These are phyloP conservation scores for Cymbopogon citratus DNA, from an alignment of 176 grass and related monocot species.

Conservation along the genomic window DNA sequence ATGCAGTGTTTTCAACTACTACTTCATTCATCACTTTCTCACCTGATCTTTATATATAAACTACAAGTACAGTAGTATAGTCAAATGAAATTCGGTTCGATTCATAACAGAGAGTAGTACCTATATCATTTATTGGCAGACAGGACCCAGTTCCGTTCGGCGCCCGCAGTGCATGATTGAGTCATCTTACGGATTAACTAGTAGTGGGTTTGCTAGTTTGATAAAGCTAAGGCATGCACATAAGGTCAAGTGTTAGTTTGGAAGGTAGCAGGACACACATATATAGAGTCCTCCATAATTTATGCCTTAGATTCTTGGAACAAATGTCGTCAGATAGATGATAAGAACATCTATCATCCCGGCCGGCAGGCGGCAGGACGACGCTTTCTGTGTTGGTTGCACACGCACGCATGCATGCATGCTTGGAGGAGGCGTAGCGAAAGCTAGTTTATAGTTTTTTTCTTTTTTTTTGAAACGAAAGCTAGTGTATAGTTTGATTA, in stretches of 20 bases:
- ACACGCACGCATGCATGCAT: background rate
- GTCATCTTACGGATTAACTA: background rate
- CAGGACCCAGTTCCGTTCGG: constrained; percentile 42
- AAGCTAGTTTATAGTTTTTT: too few species aligned
- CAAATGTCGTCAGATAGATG: constrained; percentile 31
- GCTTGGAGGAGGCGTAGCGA: background rate
- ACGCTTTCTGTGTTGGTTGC: too few species aligned
- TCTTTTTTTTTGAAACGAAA: too few species aligned
- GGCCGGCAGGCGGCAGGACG: background rate
- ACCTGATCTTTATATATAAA: constrained; percentile 16
- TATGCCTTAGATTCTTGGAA: constrained; percentile 25
- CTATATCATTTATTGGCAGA: constrained; percentile 12
- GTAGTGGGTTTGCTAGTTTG: background rate
- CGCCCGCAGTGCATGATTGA: constrained; percentile 41
- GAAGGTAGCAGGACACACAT: background rate
- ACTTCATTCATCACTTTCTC: background rate
- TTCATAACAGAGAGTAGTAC: background rate
- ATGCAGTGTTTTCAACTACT: background rate
- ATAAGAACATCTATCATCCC: background rate
- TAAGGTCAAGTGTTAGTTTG: constrained; percentile 24
- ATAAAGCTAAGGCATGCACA: background rate
- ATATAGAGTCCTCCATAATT: background rate
- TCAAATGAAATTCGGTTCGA: constrained; percentile 13
- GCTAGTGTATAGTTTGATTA: background rate
- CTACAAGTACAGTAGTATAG: background rate